These are phyloP conservation scores for Aegle marmelos DNA, from an alignment of 345 rosid species.

Conservation along the genomic window DNA sequence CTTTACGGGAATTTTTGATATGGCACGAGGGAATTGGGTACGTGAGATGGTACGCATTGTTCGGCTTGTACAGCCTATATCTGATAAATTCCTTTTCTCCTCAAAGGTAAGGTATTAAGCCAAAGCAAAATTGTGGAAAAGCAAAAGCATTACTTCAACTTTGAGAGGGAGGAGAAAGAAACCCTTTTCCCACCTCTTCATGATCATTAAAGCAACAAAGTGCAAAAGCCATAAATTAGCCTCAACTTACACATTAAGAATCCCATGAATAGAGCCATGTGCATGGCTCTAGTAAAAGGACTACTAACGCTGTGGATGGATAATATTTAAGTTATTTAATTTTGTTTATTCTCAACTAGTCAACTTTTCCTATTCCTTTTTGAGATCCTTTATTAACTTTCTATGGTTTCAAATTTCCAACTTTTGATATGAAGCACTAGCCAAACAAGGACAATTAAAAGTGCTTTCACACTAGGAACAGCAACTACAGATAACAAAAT, in stretches of 20 bases:
- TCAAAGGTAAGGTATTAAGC: background rate
- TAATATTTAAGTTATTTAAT: background rate
- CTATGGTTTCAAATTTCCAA: background rate
- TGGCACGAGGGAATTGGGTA: background rate
- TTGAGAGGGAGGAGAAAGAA: background rate
- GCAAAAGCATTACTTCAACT: background rate
- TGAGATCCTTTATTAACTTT: background rate
- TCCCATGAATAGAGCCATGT: background rate
- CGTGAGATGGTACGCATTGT: background rate
- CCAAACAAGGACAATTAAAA: background rate
- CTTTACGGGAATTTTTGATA: background rate
- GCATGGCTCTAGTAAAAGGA: background rate
- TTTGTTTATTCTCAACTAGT: background rate
- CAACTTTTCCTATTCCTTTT: background rate
- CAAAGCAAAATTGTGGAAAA: background rate
- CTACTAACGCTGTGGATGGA: no score
- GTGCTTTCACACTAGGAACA: background rate
- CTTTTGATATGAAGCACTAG: background rate
- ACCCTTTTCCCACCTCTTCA: background rate
- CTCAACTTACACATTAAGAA: conserved; percentile 5
- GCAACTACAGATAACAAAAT: background rate
- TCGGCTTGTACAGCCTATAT: background rate
- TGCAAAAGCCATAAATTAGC: conserved; percentile 15
- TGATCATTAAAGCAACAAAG: conserved; percentile 19
- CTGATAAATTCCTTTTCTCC: background rate